Evolutionary conservation across 2,329 filamentous ascomycete species (phyloP), one percentile per base, ranked within the genome.

Genomic region (Claviceps sp.): DNA sequence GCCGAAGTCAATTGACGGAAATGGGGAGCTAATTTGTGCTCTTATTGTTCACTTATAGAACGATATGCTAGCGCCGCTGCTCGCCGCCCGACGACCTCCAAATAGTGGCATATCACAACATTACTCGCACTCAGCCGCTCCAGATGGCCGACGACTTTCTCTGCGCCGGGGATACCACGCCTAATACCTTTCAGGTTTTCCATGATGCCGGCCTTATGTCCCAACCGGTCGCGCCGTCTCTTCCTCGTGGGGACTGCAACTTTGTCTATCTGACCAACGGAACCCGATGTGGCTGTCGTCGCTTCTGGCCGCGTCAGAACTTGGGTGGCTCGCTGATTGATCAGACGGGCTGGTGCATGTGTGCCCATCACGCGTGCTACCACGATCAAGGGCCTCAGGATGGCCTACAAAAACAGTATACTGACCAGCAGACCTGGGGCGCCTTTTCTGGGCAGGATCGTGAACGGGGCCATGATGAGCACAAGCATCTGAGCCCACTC

Each of bases 301-400:
- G 77, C 50, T 82, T 81, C 65, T 82, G 77, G 77, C 72, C 72
- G 59, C 72, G 72, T 55, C 66, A 65, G 51, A 58, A 62, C 51
- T 56, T 61, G 46, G 65, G 60, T 36, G 62, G 64, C 48, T 61
- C 66, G 47, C 61, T 65, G 43, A 57, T 63, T 51, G 72, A 73
- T 50, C 71, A 78, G 59, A 59, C 68, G 30, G 67, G 68, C 54
- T 79, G 72, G 70, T 82, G 78, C 65, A 81, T 81, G 78, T 82
- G 78, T 60, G 75, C 74, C 50, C 78, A 82, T 58, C 78, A 82
- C 63, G 78, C 78, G 50, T 82, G 78, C 62, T 82, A 72, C 55
- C 78, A 82, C 55, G 78, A 81, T 61, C 71, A 79, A 58, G 64
- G 62, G 38, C 53, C 56, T 55, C 49, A 58, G 61, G 55, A 55